Evolutionary conservation across 2,329 filamentous ascomycete genomes (phyloP), one percentile per base, ranked within the genome.

Genomic region (Neodidymelliopsis sp.): DNA sequence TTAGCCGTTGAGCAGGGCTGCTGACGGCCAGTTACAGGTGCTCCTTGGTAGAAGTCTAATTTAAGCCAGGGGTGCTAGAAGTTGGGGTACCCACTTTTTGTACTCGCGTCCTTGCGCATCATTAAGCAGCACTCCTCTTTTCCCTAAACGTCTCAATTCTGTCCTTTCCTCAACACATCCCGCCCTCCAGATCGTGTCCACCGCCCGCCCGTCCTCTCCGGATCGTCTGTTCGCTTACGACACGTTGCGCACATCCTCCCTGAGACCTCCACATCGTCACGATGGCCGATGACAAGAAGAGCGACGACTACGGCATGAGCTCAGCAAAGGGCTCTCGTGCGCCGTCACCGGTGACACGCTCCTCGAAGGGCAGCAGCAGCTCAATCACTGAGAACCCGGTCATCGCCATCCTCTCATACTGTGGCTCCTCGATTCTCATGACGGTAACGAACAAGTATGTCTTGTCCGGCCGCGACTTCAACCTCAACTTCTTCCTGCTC

Each of bases 381-480:
- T 57, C 65, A 13, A 30, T 91, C 55, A 83, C 87, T 65, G 90
- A 91, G 76, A 94, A 85, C 74, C 90, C 91, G 12, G 79, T 84
- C 34, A 72, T 94, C 36, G 91, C 93, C 16, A 89, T 99, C 64
- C 71, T 96, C 59, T 85, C 90, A 37, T 99, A 99, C 80, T 99
- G 94, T 75, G 80, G 89, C 66, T 90, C 93, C 42, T 97, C 92
- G n/a, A 99, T 99, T 71, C 84, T 93, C 74, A 99, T 99, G 94
- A 99, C 94, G 6, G 90, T 97, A n/a, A 94, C 95, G 74, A 99
- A 99, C 79, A 99, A 99, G 81, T 99, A 95, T 74, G 92, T 97
- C 56, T 85, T 99, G 35, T 97, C 91, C 6, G 94, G 94, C 53
- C 82, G 83, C 40, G 84, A 88, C 60, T 99, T 95, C 84, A 99